Evolutionary conservation across 768 basidiomycete genomes (phyloP).

Genomic region (Boletus patriciae): DNA sequence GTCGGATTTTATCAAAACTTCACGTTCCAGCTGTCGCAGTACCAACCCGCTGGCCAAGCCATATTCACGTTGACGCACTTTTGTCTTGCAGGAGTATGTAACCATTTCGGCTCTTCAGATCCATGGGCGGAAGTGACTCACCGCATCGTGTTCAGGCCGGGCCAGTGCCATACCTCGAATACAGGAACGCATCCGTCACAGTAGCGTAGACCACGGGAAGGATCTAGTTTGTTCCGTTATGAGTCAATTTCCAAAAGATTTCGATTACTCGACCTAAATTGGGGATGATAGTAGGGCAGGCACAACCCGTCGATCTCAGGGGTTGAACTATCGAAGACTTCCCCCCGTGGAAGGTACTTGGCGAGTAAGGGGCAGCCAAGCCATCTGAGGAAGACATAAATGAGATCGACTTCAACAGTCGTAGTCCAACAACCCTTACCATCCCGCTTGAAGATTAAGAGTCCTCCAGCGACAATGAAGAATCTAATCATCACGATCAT

Average conservation of each 20-base stretch:
- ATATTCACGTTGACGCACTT: conserved; percentile 22
- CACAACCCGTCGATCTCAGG: too few relatives aligned
- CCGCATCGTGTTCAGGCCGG: conserved; percentile 8
- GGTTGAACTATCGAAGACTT: too few relatives aligned
- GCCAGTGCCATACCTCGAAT: conserved; percentile 21
- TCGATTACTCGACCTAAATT: background rate
- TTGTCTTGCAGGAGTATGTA: conserved; percentile 15
- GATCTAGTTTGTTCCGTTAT: background rate
- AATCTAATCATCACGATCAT: too few relatives aligned
- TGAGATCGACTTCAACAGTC: too few relatives aligned
- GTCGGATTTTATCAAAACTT: conserved; percentile 25
- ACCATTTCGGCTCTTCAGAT: background rate
- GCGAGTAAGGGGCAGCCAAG: too few relatives aligned
- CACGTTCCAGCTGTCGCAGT: conserved; percentile 10
- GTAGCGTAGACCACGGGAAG: conserved; percentile 1
- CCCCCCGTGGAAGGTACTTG: too few relatives aligned
- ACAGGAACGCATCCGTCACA: conserved; percentile 18
- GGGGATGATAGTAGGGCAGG: too few relatives aligned
- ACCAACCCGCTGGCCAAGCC: conserved; percentile 11
- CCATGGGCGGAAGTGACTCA: background rate
- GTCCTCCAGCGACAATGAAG: too few relatives aligned
- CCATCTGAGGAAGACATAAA: too few relatives aligned
- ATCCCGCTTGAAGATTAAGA: too few relatives aligned
- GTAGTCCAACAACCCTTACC: too few relatives aligned
- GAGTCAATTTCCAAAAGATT: background rate